Evolutionary conservation across 306 rosid species (phyloP).

Genomic region (Begonia masoniana): DNA sequence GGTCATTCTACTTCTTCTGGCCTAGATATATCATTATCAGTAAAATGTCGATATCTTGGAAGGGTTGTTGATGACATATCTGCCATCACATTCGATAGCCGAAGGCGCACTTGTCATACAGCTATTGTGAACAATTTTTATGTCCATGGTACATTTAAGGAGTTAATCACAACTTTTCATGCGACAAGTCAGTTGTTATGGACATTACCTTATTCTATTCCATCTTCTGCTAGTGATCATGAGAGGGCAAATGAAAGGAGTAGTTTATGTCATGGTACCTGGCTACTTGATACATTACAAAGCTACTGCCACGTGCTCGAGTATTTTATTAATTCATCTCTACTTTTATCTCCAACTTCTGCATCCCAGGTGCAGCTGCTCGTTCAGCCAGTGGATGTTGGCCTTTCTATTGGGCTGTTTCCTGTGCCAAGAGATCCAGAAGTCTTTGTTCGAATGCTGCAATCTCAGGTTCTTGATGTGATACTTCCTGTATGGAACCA

Average conservation of each 20-base stretch:
- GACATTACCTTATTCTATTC: constrained; percentile 53
- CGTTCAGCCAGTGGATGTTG: constrained; percentile 93
- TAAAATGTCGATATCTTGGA: constrained; percentile 92
- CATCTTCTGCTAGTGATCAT: constrained; percentile 38
- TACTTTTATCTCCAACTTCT: constrained; percentile 72
- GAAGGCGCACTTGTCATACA: constrained; percentile 76
- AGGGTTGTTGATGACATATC: constrained; percentile 90
- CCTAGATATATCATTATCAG: constrained; percentile 56
- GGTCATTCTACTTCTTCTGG: constrained; percentile 62
- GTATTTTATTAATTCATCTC: constrained; percentile 86
- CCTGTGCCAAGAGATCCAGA: constrained; percentile 99
- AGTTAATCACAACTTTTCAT: constrained; percentile 79
- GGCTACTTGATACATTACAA: constrained; percentile 89
- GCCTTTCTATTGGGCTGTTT: constrained; percentile 88
- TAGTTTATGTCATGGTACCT: constrained; percentile 53
- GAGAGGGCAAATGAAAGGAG: constrained; percentile 58
- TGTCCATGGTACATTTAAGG: constrained; percentile 90
- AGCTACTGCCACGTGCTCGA: constrained; percentile 79
- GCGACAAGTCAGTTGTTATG: constrained; percentile 97
- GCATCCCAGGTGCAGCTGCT: constrained; percentile 86
- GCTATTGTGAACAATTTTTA: constrained; percentile 85
- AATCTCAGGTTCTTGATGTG: constrained; percentile 88
- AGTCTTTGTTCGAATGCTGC: constrained; percentile 90
- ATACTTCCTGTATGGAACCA: constrained; percentile 90
- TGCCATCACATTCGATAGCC: constrained; percentile 67